These are phyloP conservation scores for Erodium trifolium DNA, from an alignment of 441 rosid genomes.

Conservation along the genomic window DNA sequence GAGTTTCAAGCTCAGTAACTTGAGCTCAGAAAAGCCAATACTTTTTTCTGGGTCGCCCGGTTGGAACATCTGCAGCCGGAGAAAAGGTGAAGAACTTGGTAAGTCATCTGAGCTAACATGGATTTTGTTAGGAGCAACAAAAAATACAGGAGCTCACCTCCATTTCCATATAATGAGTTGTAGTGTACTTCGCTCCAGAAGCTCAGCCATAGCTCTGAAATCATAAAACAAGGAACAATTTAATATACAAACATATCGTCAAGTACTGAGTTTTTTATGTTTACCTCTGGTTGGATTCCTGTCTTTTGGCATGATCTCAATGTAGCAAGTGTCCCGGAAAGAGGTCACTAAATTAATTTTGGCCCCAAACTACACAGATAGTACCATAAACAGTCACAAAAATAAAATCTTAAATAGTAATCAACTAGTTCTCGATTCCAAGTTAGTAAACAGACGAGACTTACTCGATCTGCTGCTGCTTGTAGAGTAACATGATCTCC, in stretches of 20 bases:
- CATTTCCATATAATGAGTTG: constrained; percentile 71
- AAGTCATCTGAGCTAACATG: constrained; percentile 8
- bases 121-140: not conserved
- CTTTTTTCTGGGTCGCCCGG: constrained; percentile 46
- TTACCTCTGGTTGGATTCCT: constrained; percentile 58
- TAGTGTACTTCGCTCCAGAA: constrained; percentile 98
- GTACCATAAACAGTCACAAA: constrained; percentile 23
- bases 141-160: constrained; percentile 43
- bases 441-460: constrained; percentile 7
- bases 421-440: too few relatives aligned
- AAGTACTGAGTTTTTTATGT: constrained; percentile 12
- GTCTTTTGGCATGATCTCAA: constrained; percentile 80
- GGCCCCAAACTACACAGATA: constrained; percentile 58
- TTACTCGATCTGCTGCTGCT: constrained; percentile 90
- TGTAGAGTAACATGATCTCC: constrained; percentile 90
- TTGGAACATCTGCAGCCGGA: constrained; percentile 61
- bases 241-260: not conserved
- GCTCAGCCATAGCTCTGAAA: constrained; percentile 80
- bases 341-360: constrained; percentile 86
- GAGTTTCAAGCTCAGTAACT: not conserved
- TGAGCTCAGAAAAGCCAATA: constrained; percentile 63
- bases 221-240: constrained; percentile 1
- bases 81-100: constrained; percentile 1
- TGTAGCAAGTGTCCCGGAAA: constrained; percentile 70
- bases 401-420: not conserved